A percentile compares a stretch with the other conserved stretches of the same genome.
Evolutionary conservation across 192 early-diverging fungal species (phyloP).

Genomic region (Gonapodya sp.): DNA sequence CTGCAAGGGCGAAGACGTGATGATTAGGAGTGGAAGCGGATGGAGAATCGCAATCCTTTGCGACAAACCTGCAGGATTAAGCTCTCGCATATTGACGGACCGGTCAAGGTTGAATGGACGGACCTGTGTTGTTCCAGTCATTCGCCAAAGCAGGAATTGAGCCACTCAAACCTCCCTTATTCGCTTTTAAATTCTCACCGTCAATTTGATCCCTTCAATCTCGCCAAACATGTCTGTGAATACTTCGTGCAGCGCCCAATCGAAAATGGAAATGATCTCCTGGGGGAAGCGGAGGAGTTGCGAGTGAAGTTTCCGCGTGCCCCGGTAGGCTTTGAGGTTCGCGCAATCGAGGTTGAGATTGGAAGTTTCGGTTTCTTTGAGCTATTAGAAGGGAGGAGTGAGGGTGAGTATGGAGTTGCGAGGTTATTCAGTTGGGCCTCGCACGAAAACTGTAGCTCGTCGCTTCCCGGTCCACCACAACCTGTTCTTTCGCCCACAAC

Average conservation of each 20-base stretch:
- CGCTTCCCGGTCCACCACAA: slow-evolving; percentile 31
- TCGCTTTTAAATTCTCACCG: slow-evolving; percentile 22
- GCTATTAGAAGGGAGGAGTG: slow-evolving; percentile 29
- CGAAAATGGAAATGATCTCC: slow-evolving; percentile 91
- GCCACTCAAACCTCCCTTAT: slow-evolving; percentile 8
- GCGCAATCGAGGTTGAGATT: slow-evolving; percentile 83
- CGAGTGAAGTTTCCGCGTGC: slow-evolving; percentile 62
- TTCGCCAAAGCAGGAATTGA: background rate
- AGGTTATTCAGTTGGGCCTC: slow-evolving; percentile 18
- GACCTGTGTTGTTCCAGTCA: slow-evolving; percentile 27
- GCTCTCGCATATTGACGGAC: slow-evolving; percentile 82
- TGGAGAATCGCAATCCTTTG: background rate
- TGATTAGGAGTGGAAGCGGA: slow-evolving; percentile 3
- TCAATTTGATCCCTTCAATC: slow-evolving; percentile 46
- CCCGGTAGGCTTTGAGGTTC: slow-evolving; percentile 64
- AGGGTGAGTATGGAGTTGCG: slow-evolving; percentile 6
- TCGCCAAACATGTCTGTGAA: slow-evolving; percentile 60
- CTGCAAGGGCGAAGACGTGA: slow-evolving; percentile 27
- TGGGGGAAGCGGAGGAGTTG: slow-evolving; percentile 88
- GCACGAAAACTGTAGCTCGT: slow-evolving; percentile 65
- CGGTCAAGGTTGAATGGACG: slow-evolving; percentile 77
- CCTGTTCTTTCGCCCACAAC: background rate
- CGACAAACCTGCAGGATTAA: slow-evolving; percentile 68
- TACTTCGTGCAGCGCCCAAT: slow-evolving; percentile 70
- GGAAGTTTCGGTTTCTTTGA: slow-evolving; percentile 52